Evolutionary conservation across 2,329 filamentous ascomycete genomes (phyloP).

Genomic region (Sclerotinia sclerotiorum): DNA sequence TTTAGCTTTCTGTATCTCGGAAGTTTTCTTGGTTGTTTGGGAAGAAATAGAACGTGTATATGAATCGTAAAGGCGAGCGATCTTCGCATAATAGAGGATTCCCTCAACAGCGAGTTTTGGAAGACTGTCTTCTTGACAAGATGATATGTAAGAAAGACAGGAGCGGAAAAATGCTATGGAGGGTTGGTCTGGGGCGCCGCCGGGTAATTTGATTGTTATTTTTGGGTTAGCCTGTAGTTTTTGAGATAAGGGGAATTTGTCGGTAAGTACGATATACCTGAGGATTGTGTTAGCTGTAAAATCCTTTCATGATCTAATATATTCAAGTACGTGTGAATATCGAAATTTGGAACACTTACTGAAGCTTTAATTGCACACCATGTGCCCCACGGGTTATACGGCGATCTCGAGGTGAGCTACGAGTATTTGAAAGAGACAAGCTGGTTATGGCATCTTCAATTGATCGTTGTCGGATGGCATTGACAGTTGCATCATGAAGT

Average conservation of each 20-base stretch:
- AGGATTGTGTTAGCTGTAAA: not conserved
- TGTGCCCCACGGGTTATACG: slow-evolving; percentile 38
- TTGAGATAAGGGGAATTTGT: slow-evolving; percentile 36
- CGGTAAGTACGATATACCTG: slow-evolving; percentile 33
- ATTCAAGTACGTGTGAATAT: not conserved
- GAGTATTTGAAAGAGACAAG: not conserved
- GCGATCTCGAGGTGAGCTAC: slow-evolving; percentile 36
- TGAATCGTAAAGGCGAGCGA: slow-evolving; percentile 37
- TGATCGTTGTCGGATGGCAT: slow-evolving; percentile 28
- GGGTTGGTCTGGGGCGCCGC: slow-evolving; percentile 22
- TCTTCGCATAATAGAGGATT: slow-evolving; percentile 40
- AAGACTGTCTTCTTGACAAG: slow-evolving; percentile 39
- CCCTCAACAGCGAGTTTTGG: slow-evolving; percentile 44
- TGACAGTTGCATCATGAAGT: slow-evolving; percentile 43
- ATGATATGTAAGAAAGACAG: slow-evolving; percentile 39
- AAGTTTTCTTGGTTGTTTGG: not conserved
- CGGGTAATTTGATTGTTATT: slow-evolving; percentile 28
- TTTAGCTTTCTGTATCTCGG: slow-evolving; percentile 20
- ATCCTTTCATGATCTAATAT: not conserved
- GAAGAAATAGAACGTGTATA: slow-evolving; percentile 20
- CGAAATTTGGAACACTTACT: slow-evolving; percentile 17
- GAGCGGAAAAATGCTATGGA: slow-evolving; percentile 33
- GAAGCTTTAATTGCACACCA: slow-evolving; percentile 38
- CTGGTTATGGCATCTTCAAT: not conserved
- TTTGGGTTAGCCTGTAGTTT: slow-evolving; percentile 20